Conservation (phyloP, 129 eudicot species). For the Tanacetum coccineum region DNA sequence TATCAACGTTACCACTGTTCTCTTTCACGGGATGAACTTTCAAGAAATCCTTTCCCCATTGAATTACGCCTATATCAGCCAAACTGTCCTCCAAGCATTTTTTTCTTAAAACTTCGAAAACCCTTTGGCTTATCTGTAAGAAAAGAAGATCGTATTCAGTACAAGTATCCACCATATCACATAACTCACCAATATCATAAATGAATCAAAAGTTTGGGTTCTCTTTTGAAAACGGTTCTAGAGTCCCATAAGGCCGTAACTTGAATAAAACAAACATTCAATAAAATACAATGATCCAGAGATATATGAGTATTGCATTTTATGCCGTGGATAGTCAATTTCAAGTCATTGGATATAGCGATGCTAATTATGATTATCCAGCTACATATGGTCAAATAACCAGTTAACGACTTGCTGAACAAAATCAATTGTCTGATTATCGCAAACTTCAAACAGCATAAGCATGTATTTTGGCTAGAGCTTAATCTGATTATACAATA, state of each 20-base stretch:
- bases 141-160: constrained; percentile 7
- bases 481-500: no score
- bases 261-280: not conserved
- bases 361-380: no score
- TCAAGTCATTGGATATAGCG: constrained; percentile 12
- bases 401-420: no score
- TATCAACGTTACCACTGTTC: constrained; percentile 10
- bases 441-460: not conserved
- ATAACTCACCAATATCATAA: constrained; percentile 16
- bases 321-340: not conserved
- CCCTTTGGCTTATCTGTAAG: constrained; percentile 83
- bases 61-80: constrained; percentile 31
- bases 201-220: constrained; percentile 38
- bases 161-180: not conserved
- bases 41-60: constrained; percentile 31
- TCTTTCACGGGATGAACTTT: constrained; percentile 33
- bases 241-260: not conserved
- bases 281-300: not conserved
- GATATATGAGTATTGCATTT: not conserved
- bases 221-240: constrained; percentile 24
- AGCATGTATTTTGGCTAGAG: not conserved
- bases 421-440: constrained; percentile 26
- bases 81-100: constrained; percentile 42
- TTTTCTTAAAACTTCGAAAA: constrained; percentile 58
- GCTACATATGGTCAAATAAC: no score